A percentile compares a stretch with the other conserved stretches of the same genome.
phyloP scores from a whole-genome alignment of 306 rosid genomes.

The Urtica urens region DNA sequence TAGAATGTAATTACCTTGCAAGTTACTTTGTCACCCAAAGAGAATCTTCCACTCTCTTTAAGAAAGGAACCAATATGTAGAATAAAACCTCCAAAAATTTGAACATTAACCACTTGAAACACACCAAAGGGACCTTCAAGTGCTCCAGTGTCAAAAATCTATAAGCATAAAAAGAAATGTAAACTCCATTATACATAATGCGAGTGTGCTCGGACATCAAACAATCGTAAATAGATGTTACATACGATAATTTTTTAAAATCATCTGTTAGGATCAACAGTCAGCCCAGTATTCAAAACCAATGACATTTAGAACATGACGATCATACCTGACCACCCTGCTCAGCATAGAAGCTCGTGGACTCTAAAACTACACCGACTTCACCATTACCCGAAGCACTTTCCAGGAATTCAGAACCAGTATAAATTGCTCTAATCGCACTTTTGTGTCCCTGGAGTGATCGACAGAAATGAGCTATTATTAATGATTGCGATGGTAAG shows the following conservation, averaged over 20 bases:
- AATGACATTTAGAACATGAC: background rate
- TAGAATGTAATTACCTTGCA: constrained; percentile 51
- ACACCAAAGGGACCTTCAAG: constrained; percentile 48
- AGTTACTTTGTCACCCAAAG: constrained; percentile 61
- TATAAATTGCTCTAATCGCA: constrained; percentile 70
- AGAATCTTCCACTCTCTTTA: constrained; percentile 39
- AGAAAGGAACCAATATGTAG: constrained; percentile 71
- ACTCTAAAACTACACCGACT: constrained; percentile 70
- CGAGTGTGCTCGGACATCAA: background rate
- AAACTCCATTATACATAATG: constrained; percentile 8
- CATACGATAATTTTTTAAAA: too few relatives aligned
- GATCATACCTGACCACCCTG: constrained; percentile 96
- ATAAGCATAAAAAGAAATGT: constrained; percentile 7
- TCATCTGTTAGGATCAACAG: background rate
- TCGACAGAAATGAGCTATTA: constrained; percentile 2
- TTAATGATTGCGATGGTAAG: too few relatives aligned
- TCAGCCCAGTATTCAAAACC: background rate
- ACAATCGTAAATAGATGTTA: too few relatives aligned
- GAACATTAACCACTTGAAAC: constrained; percentile 71
- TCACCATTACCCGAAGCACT: constrained; percentile 42
- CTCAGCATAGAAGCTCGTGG: constrained; percentile 96
- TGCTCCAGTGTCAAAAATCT: constrained; percentile 92
- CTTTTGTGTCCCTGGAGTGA: constrained; percentile 61
- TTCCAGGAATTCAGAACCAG: constrained; percentile 63
- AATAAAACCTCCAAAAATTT: constrained; percentile 76